These are phyloP conservation scores for Darksidea phi DNA, from an alignment of 495 filamentous ascomycete genomes.

Conservation along the genomic window DNA sequence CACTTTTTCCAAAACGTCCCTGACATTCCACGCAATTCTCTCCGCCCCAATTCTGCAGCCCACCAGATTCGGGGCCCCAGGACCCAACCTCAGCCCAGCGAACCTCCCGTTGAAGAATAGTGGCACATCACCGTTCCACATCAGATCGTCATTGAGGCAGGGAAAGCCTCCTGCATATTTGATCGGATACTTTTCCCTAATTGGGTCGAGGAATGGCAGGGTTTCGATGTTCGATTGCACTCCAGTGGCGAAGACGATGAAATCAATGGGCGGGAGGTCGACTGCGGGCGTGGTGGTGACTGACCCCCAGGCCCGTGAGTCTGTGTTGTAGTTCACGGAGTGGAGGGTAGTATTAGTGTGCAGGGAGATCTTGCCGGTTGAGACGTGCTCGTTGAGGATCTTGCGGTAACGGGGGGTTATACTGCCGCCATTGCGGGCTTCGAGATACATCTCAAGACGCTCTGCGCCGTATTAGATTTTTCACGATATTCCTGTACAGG, in stretches of 20 bases:
- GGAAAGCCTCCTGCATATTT: conserved; percentile 55
- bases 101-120: conserved; percentile 62
- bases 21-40: conserved; percentile 54
- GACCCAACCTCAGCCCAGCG: conserved; percentile 58
- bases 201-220: conserved; percentile 52
- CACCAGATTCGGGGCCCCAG: conserved; percentile 61
- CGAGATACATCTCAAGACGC: conserved; percentile 55
- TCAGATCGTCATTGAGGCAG: conserved; percentile 61
- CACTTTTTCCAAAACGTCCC: conserved; percentile 15
- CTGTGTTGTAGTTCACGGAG: conserved; percentile 40
- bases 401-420: conserved; percentile 60
- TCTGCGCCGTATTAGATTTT: conserved; percentile 41
- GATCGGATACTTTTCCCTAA: conserved; percentile 55
- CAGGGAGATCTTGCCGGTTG: conserved; percentile 48
- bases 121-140: conserved; percentile 61
- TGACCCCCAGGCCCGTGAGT: conserved; percentile 49
- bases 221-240: conserved; percentile 51
- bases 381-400: conserved; percentile 52
- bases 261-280: conserved; percentile 56
- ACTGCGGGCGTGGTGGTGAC: conserved; percentile 52
- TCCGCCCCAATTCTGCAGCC: conserved; percentile 64
- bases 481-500: not conserved
- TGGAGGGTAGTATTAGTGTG: conserved; percentile 52
- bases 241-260: conserved; percentile 65
- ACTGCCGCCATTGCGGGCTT: conserved; percentile 61